phyloP scores from a whole-genome alignment of 441 rosid genomes.

The Eutrema salsugineum region DNA sequence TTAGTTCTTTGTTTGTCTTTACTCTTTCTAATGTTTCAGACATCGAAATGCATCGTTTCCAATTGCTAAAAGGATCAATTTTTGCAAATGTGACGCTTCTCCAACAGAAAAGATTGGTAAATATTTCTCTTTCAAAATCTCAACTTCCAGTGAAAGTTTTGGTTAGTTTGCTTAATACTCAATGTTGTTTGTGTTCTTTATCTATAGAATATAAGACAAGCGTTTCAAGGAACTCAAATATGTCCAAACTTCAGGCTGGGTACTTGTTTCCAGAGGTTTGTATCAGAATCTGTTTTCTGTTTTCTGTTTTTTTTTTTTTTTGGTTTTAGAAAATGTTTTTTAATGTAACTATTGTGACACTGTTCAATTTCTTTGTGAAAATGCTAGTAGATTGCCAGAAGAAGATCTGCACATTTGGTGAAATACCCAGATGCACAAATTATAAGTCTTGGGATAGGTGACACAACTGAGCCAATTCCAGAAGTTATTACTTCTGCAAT shows the following conservation, averaged over 20 bases:
- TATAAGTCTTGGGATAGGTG: constrained; percentile 96
- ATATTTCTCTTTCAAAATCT: background rate
- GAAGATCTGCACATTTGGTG: constrained; percentile 78
- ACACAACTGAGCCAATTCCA: constrained; percentile 98
- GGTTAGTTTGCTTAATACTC: too few species aligned
- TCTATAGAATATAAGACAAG: constrained; percentile 71
- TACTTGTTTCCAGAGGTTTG: constrained; percentile 94
- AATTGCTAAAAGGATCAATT: constrained; percentile 35
- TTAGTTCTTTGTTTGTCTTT: background rate
- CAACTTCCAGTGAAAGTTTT: background rate
- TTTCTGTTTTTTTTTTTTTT: too few species aligned
- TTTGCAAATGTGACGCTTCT: constrained; percentile 50
- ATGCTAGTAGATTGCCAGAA: constrained; percentile 68
- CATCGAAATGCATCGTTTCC: constrained; percentile 39
- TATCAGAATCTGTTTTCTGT: background rate
- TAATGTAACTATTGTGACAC: too few species aligned
- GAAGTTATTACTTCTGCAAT: constrained; percentile 88
- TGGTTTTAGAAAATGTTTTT: too few species aligned
- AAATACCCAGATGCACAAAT: constrained; percentile 88
- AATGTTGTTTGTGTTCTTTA: background rate
- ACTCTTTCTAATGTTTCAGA: constrained; percentile 30
- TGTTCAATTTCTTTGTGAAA: background rate
- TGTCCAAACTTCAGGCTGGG: constrained; percentile 97
- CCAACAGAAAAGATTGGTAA: constrained; percentile 57
- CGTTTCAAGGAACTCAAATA: constrained; percentile 78